Base-by-base conservation (phyloP, 1,139 yeast species). In the Casaregolazyma suthepensis region DNA sequence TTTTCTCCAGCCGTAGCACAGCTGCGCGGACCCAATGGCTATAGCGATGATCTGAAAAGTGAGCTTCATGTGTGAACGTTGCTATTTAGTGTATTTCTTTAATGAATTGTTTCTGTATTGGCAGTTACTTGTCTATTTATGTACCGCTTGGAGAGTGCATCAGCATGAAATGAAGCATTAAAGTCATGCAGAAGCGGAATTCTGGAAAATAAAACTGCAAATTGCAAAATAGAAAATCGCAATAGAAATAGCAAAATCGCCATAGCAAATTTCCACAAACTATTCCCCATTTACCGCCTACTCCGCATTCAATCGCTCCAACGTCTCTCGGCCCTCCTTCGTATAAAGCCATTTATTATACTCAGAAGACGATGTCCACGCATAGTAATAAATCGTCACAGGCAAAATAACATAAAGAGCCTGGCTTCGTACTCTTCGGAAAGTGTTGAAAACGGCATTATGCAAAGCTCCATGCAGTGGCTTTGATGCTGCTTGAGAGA, bases 321-420 rank as follows among this genome's bases (percentile, higher is more conserved):
- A 57, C 43, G 63, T 62, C 56, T 61, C 63, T 78, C 93, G 89
- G 71, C 99, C 99, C 61, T 87, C 98, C 80, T 93, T 93, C 75
- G 98, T 90, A 81, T 93, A 93, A 73, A 93, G 82, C 82, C 79
- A 91, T 71, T 85, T 93, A 75, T 93, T 93, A 59, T 90, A 89
- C 70, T 86, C 89, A 77, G 90, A 83, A 63, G 96, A 94, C 69
- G 79, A 74, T 59, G 82, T 82, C 96, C 96, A 90, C 75, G 91
- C 74, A 73, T 81, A 84, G 87, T 93, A 90, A 69, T 88, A 85
- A 63, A 87, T 72, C 56, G 82, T 77, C 61, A 80, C 87, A 62
- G 99, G 99, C 62, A 90, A 71, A 55, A 82, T 74, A 57, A 93
- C 75, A 75, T 77, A 93, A 66, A 93, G 76, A 61, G 83, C 81